Base-by-base conservation (phyloP, 108 stramenopile species). In the Nannochloropsis gaditana region DNA sequence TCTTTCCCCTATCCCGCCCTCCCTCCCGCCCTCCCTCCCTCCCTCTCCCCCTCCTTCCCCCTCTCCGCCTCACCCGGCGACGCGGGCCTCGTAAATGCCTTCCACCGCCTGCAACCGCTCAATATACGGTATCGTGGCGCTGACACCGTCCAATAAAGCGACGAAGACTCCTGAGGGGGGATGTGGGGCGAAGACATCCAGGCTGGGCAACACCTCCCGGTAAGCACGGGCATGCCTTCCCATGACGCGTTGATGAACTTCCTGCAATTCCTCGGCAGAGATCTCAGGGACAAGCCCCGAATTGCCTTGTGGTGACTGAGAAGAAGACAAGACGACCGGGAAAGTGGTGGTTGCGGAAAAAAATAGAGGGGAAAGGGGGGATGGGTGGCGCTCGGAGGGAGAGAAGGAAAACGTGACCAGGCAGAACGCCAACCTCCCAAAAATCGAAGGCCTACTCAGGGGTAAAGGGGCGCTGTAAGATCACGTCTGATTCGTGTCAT, bases 181-280 rank as follows among this genome's bases (percentile, higher is more conserved):
- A n/a, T 73, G 59, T n/a, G 59, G n/a, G 19, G 59, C 59, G n/a
- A 73, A 73, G 59, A 73, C 59, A n/a, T 73, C 59, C 5, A 73
- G 2, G 8, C 19, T n/a, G n/a, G 59, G 59, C 59, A 73, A 73
- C 19, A 2, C 59, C n/a, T 73, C 19, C n/a, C n/a, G 15, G 6
- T 73, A 73, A n/a, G 59, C 59, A 73, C n/a, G 59, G 19, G 59
- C 59, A 15, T 15, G 59, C 19, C n/a, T 15, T 15, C 59, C 59
- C 59, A 73, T 15, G 19, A 73, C 59, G 59, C 59, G 59, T 15
- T 73, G 59, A n/a, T 73, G 59, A 15, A 73, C 59, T 6, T 73
- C 59, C 8, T 73, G 5, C 59, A 73, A n/a, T 73, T 73, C 59
- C n/a, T 4, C 59, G 2, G 59, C 59, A n/a, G 59, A 73, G 59